Conservation (phyloP, 2,329 filamentous ascomycete genomes). For the Calonectria montana region DNA sequence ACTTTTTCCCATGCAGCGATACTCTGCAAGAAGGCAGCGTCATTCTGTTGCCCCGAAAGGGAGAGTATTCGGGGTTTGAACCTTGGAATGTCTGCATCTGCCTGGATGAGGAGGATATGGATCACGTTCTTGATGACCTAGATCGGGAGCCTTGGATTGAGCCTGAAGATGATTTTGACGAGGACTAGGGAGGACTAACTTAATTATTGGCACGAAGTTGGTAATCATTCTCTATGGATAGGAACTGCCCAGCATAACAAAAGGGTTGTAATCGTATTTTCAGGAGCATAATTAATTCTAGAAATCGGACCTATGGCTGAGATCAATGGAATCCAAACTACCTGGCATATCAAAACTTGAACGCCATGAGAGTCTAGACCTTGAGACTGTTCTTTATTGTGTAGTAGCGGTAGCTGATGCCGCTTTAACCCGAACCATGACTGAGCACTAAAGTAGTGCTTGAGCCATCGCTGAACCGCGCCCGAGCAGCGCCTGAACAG, state of each 20-base stretch:
- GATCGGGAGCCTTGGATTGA: conserved; percentile 11
- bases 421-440: too few species aligned
- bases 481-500: too few species aligned
- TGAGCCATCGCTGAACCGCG: too few species aligned
- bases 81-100: conserved; percentile 33
- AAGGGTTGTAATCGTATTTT: not conserved
- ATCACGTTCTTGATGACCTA: conserved; percentile 3
- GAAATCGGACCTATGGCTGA: not conserved
- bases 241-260: not conserved
- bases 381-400: too few species aligned
- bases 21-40: conserved; percentile 31
- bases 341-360: too few species aligned
- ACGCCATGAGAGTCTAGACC: too few species aligned
- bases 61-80: not conserved
- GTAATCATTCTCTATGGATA: not conserved
- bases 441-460: too few species aligned
- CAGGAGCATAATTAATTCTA: not conserved
- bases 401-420: too few species aligned
- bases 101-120: conserved; percentile 17
- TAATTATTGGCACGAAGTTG: not conserved
- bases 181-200: not conserved
- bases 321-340: not conserved
- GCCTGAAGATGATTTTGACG: not conserved
- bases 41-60: conserved; percentile 32
- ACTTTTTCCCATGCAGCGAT: conserved; percentile 29